Conservation (phyloP, 106 monocot species). For the Dendrobium catenatum region DNA sequence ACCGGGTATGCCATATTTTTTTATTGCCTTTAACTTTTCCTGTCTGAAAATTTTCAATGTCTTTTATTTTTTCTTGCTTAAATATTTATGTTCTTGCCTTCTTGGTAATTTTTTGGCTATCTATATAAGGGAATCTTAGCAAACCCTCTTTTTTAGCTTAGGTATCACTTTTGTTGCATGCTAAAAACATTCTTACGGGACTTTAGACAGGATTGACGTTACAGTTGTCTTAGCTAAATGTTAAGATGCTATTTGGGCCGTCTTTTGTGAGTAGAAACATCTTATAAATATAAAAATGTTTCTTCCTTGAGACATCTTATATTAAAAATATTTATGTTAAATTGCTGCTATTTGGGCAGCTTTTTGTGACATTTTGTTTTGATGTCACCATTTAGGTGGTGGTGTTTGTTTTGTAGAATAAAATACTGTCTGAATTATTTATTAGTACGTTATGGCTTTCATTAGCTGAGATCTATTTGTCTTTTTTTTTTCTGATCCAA, state of each 20-base stretch:
- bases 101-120: neutral
- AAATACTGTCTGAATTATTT: no score
- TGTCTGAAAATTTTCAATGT: neutral
- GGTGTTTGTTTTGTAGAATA: no score
- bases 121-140: neutral
- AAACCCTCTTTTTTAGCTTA: neutral
- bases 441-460: no score
- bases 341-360: no score
- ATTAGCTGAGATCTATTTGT: no score
- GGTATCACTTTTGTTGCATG: neutral
- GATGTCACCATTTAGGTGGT: no score
- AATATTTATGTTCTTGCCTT: neutral
- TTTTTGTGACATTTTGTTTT: no score
- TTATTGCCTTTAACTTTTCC: neutral
- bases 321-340: no score
- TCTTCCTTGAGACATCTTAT: neutral
- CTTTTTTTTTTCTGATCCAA: no score
- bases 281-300: neutral
- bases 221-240: neutral
- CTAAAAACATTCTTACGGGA: neutral
- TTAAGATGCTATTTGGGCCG: neutral
- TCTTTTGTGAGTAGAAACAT: neutral
- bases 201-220: neutral
- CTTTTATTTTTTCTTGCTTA: neutral
- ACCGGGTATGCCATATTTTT: conserved; percentile 42